Evolutionary conservation across 179 eudicot species (phyloP), one percentile per base, ranked within the genome.

Genomic region (Camellia oleifera): DNA sequence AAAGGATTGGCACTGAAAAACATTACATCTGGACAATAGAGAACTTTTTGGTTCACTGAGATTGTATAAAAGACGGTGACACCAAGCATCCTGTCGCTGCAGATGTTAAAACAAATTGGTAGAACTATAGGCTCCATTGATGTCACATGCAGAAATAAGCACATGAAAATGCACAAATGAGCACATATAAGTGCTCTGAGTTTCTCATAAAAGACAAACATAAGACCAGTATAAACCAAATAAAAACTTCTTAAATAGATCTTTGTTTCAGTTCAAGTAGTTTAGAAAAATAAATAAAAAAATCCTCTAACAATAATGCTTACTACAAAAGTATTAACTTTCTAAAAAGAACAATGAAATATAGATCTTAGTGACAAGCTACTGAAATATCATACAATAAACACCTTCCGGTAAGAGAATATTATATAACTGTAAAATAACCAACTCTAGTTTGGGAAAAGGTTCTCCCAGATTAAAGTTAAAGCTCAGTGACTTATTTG

Each of bases 51-150:
- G 86, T 52, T 77, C 32, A n/a, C 64, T 70, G 69, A 53, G 53
- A 82, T 77, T 70, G 74, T 80, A 86, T 44, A 86, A 78, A 48
- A 78, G 80, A 79, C 81, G 83, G 56, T 82, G 76, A 80, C 88
- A 86, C 88, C 91, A 87, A 76, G 85, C 81, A 89, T 88, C 89
- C 68, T 87, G 88, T 61, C 74, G 78, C 98, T 87, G 88, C 81
- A 80, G 18, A 84, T 76, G 73, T 26, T 82, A 75, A 60, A 78
- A 17, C 17, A 82, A 77, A 80, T 26, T 7, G 4, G 7, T 11
- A 62, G n/a, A 42, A 46, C 71, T 40, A 60, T 58, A 69, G 69
- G 26, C 4, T 62, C 15, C 42, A 77, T 8, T 54, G 17, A 52
- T 52, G 32, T 32, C 77, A 62, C 7, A 53, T 58, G 63, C 2